phyloP scores from a whole-genome alignment of 73 alveolate species.

The Tetrahymena elliotti region DNA sequence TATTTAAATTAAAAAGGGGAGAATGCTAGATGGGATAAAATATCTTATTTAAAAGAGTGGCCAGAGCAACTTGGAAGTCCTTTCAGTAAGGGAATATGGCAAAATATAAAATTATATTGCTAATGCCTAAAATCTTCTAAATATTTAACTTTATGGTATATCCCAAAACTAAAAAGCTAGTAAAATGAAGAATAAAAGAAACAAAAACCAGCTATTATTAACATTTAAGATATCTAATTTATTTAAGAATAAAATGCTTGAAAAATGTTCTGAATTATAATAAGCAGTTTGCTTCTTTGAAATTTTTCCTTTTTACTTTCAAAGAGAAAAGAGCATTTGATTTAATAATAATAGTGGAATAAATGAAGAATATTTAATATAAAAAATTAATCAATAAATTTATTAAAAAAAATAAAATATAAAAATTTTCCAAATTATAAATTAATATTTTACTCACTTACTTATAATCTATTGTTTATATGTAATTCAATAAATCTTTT shows the following conservation, averaged over 20 bases:
- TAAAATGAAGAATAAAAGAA: neutral
- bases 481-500: neutral
- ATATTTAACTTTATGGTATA: neutral
- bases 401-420: too few relatives aligned
- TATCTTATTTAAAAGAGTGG: slow-evolving; percentile 25
- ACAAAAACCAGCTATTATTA: neutral
- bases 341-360: too few relatives aligned
- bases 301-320: neutral
- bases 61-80: slow-evolving; percentile 28
- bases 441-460: neutral
- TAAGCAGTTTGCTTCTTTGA: neutral
- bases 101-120: slow-evolving; percentile 14
- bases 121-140: neutral
- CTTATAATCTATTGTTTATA: neutral
- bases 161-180: neutral
- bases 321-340: neutral
- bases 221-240: neutral
- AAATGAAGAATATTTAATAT: too few relatives aligned
- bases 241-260: neutral
- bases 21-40: slow-evolving; percentile 20
- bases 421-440: neutral
- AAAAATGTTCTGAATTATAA: too few relatives aligned
- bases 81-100: slow-evolving; percentile 15
- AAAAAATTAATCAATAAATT: too few relatives aligned
- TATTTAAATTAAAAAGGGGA: slow-evolving; percentile 4